phyloP scores from a whole-genome alignment of 140 eudicot species.

The Stevia rebaudiana region DNA sequence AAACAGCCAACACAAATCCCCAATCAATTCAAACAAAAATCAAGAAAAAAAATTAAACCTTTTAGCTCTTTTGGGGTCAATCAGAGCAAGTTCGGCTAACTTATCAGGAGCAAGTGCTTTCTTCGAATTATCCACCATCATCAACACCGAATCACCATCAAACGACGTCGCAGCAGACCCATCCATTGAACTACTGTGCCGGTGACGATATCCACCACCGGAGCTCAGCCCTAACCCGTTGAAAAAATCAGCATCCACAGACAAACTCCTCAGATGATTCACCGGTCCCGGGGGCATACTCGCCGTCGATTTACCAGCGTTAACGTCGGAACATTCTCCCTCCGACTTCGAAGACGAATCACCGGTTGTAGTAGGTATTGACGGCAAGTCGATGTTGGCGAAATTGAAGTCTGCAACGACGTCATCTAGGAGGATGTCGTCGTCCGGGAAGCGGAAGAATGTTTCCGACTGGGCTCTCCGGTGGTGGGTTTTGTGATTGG shows the following conservation, averaged over 20 bases:
- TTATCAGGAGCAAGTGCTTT: conserved; percentile 69
- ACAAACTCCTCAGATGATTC: conserved; percentile 56
- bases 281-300: conserved; percentile 18
- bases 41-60: conserved; percentile 38
- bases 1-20: neutral
- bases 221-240: conserved; percentile 52
- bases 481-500: conserved; percentile 57
- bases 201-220: conserved; percentile 32
- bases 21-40: neutral
- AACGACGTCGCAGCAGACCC: conserved; percentile 56
- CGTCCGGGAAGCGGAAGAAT: conserved; percentile 70
- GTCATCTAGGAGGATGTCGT: conserved; percentile 69
- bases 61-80: conserved; percentile 90
- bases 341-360: conserved; percentile 43
- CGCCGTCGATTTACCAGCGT: conserved; percentile 31
- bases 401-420: conserved; percentile 54
- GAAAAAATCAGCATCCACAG: conserved; percentile 79
- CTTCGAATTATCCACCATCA: conserved; percentile 49
- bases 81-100: conserved; percentile 69
- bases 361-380: conserved; percentile 34
- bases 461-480: conserved; percentile 89
- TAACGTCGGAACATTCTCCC: conserved; percentile 36
- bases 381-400: conserved; percentile 35
- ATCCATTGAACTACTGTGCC: conserved; percentile 63
- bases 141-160: conserved; percentile 37